phyloP scores from a whole-genome alignment of 2,329 filamentous ascomycete genomes.

The Meredithiella fracta region DNA sequence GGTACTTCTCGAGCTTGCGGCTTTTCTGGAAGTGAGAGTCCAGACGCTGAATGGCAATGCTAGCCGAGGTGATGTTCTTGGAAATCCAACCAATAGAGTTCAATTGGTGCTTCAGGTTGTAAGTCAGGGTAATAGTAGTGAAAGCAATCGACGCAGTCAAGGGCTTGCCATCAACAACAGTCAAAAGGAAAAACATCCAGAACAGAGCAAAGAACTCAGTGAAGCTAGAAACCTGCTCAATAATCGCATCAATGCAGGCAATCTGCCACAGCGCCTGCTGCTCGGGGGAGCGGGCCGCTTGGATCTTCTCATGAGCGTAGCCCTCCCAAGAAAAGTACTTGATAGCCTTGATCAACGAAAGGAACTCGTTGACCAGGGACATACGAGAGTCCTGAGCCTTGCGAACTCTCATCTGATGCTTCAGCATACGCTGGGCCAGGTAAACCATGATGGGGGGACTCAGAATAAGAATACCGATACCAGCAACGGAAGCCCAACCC shows the following conservation, averaged over 20 bases:
- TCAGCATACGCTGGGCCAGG: conserved; percentile 33
- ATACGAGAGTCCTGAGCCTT: conserved; percentile 40
- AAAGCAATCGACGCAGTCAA: conserved; percentile 42
- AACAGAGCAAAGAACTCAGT: conserved; percentile 36
- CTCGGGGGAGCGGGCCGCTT: conserved; percentile 32
- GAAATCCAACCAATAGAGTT: conserved; percentile 17
- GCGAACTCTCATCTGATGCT: conserved; percentile 34
- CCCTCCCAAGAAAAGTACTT: conserved; percentile 47
- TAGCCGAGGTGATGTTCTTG: conserved; percentile 26
- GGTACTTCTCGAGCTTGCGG: conserved; percentile 30
- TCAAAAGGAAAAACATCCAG: conserved; percentile 37
- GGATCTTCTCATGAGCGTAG: conserved; percentile 33
- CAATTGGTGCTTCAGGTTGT: conserved; percentile 36
- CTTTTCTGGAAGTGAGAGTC: conserved; percentile 38
- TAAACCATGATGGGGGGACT: conserved; percentile 34
- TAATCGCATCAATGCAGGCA: conserved; percentile 29
- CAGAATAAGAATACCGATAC: conserved; percentile 30
- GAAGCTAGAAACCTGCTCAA: conserved; percentile 34
- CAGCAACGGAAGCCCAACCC: conserved; percentile 38
- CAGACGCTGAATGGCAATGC: conserved; percentile 33
- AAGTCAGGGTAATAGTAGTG: conserved; percentile 37
- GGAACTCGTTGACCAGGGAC: conserved; percentile 40
- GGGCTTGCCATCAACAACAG: conserved; percentile 29
- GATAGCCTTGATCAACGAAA: conserved; percentile 39
- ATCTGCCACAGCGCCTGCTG: conserved; percentile 38